phyloP scores from a whole-genome alignment of 2,329 filamentous ascomycete species.

The Penicillium sp. region DNA sequence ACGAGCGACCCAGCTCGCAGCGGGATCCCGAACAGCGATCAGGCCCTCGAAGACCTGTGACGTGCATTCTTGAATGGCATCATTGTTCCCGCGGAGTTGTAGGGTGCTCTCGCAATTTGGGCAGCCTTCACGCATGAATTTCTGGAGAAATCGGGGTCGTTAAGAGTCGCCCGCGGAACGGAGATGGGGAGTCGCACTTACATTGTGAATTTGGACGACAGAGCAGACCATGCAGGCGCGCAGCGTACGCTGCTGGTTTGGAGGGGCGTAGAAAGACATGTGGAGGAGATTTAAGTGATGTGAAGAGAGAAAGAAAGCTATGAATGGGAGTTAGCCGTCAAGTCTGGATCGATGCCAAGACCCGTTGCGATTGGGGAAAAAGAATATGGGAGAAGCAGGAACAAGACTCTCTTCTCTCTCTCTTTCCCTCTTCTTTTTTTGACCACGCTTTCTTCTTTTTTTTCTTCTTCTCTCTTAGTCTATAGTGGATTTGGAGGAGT shows the following conservation, averaged over 20 bases:
- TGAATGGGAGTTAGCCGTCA: conserved; percentile 14
- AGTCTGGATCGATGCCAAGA: conserved; percentile 35
- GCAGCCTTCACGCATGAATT: conserved; percentile 83
- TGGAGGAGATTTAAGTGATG: not conserved
- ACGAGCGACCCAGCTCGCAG: conserved; percentile 87
- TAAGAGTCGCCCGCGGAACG: not conserved
- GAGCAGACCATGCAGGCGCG: conserved; percentile 99
- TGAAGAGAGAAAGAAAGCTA: conserved; percentile 7
- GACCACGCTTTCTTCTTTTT: conserved; percentile 2
- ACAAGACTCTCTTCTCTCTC: conserved; percentile 1
- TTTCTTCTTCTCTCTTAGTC: conserved; percentile 7
- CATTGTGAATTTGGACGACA: conserved; percentile 78
- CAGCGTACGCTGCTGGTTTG: conserved; percentile 76
- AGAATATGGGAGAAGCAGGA: conserved; percentile 22
- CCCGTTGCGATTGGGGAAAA: conserved; percentile 26
- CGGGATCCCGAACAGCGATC: conserved; percentile 79
- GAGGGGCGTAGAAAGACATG: conserved; percentile 65
- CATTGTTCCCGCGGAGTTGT: conserved; percentile 72
- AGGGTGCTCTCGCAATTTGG: conserved; percentile 96
- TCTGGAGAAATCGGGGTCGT: conserved; percentile 48
- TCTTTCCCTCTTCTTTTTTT: conserved; percentile 4
- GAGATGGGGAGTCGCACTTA: conserved; percentile 43
- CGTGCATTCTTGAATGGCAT: conserved; percentile 87
- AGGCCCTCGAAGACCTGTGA: conserved; percentile 94
- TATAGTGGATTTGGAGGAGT: not conserved